phyloP scores from a whole-genome alignment of 2,329 filamentous ascomycete genomes.

The Penicillium brasilianum region DNA sequence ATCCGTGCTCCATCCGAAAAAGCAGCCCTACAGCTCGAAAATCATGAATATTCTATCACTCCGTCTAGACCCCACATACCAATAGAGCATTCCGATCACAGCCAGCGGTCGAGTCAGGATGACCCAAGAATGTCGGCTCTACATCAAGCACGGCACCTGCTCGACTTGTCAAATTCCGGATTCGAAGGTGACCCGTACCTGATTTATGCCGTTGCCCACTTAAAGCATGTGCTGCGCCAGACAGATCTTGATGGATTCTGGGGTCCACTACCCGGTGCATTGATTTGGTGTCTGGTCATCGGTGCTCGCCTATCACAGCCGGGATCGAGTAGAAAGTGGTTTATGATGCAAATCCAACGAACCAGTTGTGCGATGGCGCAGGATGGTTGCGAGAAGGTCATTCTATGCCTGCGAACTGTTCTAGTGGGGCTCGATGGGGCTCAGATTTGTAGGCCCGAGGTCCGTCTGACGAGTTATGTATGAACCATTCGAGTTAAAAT shows the following conservation, averaged over 20 bases:
- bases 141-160: neutral
- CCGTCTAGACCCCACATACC: neutral
- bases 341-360: slow-evolving; percentile 28
- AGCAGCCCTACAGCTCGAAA: neutral
- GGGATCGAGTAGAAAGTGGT: slow-evolving; percentile 22
- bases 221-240: slow-evolving; percentile 20
- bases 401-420: slow-evolving; percentile 2
- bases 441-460: neutral
- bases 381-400: slow-evolving; percentile 19
- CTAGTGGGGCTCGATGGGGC: neutral
- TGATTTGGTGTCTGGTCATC: slow-evolving; percentile 29
- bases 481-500: neutral
- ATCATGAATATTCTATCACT: neutral
- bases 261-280: slow-evolving; percentile 23
- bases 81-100: neutral
- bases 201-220: neutral
- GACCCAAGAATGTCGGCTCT: neutral
- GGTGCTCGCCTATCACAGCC: slow-evolving; percentile 22
- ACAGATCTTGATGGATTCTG: slow-evolving; percentile 24
- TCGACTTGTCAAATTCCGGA: neutral
- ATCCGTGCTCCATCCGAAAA: neutral
- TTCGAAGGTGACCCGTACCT: neutral
- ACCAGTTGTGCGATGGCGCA: slow-evolving; percentile 24
- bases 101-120: neutral
- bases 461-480: neutral